These are phyloP conservation scores for Saccharomyces pastorianus DNA, from an alignment of 1,139 yeast genomes.

Conservation along the genomic window DNA sequence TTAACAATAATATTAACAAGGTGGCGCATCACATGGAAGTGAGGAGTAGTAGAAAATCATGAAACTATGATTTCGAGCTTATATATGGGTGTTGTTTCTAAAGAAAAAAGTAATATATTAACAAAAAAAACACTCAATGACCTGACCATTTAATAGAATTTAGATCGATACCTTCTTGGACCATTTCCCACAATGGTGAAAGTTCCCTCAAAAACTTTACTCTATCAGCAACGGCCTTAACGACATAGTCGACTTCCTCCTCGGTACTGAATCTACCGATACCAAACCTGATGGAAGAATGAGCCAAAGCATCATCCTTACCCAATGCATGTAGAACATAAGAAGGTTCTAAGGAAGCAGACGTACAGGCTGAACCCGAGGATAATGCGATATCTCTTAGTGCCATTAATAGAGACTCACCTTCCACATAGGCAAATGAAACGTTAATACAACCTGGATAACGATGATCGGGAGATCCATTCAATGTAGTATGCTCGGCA, in stretches of 20 bases:
- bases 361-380: conserved; percentile 98
- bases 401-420: conserved; percentile 96
- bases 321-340: conserved; percentile 95
- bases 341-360: conserved; percentile 95
- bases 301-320: conserved; percentile 97
- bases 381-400: conserved; percentile 92
- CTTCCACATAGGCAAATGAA: conserved; percentile 95
- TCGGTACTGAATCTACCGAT: conserved; percentile 96
- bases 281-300: conserved; percentile 93
- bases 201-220: conserved; percentile 86
- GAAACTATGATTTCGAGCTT: background rate
- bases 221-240: conserved; percentile 78
- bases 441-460: conserved; percentile 94
- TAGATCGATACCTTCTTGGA: conserved; percentile 94
- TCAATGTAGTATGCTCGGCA: conserved; percentile 80
- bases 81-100: background rate
- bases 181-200: conserved; percentile 98
- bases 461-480: conserved; percentile 67
- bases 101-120: background rate
- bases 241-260: conserved; percentile 87
- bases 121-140: conserved; percentile 39
- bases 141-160: conserved; percentile 96
- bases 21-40: background rate
- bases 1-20: background rate
- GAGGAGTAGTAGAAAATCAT: background rate